Percentiles rank a stretch among this genome's conserved stretches.
These are phyloP conservation scores for Penicillium coprophilum DNA, from an alignment of 495 filamentous ascomycete species.

Conservation along the genomic window DNA sequence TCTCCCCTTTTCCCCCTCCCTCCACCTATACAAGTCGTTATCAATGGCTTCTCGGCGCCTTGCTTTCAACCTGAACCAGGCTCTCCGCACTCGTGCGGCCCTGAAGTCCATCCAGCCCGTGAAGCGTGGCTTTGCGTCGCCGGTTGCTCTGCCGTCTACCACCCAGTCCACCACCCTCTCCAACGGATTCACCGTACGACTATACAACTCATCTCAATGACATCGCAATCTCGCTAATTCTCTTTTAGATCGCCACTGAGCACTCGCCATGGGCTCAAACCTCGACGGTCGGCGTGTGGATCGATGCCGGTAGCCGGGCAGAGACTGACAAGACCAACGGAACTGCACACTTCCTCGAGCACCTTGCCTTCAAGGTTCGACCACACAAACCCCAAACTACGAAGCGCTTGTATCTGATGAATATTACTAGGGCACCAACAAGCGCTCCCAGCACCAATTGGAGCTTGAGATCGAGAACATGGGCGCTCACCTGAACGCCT, in stretches of 20 bases:
- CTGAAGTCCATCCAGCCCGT: conserved; percentile 69
- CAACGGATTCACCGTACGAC: conserved; percentile 92
- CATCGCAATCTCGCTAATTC: conserved; percentile 39
- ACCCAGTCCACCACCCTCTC: conserved; percentile 93
- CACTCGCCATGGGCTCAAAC: conserved; percentile 98
- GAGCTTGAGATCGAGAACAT: conserved; percentile 99
- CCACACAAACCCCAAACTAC: conserved; percentile 1
- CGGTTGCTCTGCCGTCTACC: conserved; percentile 68
- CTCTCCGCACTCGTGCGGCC: conserved; percentile 77
- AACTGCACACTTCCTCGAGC: conserved; percentile 98
- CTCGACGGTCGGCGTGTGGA: conserved; percentile 97
- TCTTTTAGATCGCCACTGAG: conserved; percentile 84
- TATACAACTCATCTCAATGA: conserved; percentile 24
- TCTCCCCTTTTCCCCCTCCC: conserved; percentile 26
- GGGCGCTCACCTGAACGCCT: conserved; percentile 98
- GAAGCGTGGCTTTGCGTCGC: conserved; percentile 82
- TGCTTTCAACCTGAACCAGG: conserved; percentile 82
- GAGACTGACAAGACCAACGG: conserved; percentile 99
- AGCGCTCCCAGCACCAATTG: conserved; percentile 89
- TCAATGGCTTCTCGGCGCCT: conserved; percentile 94
- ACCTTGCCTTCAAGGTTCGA: conserved; percentile 95
- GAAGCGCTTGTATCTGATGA: conserved; percentile 24
- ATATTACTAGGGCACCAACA: conserved; percentile 74
- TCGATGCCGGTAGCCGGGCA: conserved; percentile 95
- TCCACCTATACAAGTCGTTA: conserved; percentile 30